Conservation (phyloP, 2,329 filamentous ascomycete species). For the Rhynchosporium agropyri region DNA sequence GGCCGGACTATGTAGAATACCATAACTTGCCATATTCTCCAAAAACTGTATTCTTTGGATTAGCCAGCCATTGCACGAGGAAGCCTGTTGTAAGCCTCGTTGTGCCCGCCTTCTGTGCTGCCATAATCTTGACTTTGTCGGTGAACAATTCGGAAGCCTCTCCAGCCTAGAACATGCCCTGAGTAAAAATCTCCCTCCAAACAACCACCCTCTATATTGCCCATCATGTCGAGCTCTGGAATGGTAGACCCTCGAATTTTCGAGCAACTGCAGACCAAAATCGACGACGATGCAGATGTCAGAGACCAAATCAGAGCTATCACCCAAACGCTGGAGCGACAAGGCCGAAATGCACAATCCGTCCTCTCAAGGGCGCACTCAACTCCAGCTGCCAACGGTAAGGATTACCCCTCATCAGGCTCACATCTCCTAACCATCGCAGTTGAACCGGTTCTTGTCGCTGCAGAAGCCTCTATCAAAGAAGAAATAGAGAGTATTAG, state of each 20-base stretch:
- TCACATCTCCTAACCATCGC: slow-evolving; percentile 24
- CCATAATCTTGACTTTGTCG: neutral
- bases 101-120: no score
- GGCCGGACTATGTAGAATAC: no score
- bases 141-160: neutral
- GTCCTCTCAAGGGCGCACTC: slow-evolving; percentile 88
- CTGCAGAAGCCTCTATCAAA: slow-evolving; percentile 70
- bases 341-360: slow-evolving; percentile 79
- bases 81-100: neutral
- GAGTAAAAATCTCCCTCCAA: neutral
- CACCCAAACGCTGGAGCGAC: slow-evolving; percentile 78
- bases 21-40: no score
- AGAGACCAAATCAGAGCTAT: slow-evolving; percentile 84
- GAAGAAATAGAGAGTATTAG: slow-evolving; percentile 72
- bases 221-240: slow-evolving; percentile 29
- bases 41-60: no score
- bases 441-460: slow-evolving; percentile 71
- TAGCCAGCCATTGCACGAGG: no score
- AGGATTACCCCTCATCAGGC: slow-evolving; percentile 39
- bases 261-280: slow-evolving; percentile 81
- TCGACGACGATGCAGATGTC: slow-evolving; percentile 83
- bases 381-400: slow-evolving; percentile 68
- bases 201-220: neutral
- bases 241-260: slow-evolving; percentile 74
- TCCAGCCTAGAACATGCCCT: neutral